Conservation (phyloP, 169 alveolate genomes). For the Plasmodium reichenowi region DNA sequence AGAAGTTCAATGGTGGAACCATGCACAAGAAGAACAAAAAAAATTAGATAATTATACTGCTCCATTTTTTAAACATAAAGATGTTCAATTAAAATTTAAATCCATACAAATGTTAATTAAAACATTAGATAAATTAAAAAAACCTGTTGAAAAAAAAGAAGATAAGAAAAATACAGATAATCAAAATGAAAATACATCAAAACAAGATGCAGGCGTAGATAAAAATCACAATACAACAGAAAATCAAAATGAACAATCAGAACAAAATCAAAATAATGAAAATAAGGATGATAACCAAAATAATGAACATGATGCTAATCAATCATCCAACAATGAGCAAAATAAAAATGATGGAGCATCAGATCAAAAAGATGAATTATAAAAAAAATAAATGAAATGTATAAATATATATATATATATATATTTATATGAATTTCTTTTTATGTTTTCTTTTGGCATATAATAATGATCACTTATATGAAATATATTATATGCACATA, state of each 20-base stretch:
- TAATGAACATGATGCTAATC: background rate
- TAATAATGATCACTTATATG: too few relatives aligned
- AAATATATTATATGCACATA: too few relatives aligned
- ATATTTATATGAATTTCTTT: too few relatives aligned
- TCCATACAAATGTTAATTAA: slow-evolving; percentile 16
- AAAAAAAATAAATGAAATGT: background rate
- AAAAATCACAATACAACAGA: slow-evolving; percentile 2
- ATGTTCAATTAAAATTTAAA: slow-evolving; percentile 45
- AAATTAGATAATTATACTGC: slow-evolving; percentile 72
- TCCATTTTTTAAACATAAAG: slow-evolving; percentile 71
- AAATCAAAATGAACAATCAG: slow-evolving; percentile 16
- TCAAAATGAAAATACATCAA: background rate
- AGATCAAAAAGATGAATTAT: slow-evolving; percentile 57
- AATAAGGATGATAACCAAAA: slow-evolving; percentile 26
- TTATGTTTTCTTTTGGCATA: too few relatives aligned
- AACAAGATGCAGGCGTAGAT: background rate
- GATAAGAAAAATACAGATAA: slow-evolving; percentile 2
- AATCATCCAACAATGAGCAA: slow-evolving; percentile 1
- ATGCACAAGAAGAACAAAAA: slow-evolving; percentile 76
- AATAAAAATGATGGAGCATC: slow-evolving; percentile 10
- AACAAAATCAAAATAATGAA: slow-evolving; percentile 25
- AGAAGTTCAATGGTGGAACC: slow-evolving; percentile 40
- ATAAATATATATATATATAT: too few relatives aligned
- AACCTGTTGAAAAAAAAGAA: slow-evolving; percentile 33
- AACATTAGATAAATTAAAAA: slow-evolving; percentile 47